These are phyloP conservation scores for Hypoxylon sp. DNA, from an alignment of 2,329 filamentous ascomycete species.

Conservation along the genomic window DNA sequence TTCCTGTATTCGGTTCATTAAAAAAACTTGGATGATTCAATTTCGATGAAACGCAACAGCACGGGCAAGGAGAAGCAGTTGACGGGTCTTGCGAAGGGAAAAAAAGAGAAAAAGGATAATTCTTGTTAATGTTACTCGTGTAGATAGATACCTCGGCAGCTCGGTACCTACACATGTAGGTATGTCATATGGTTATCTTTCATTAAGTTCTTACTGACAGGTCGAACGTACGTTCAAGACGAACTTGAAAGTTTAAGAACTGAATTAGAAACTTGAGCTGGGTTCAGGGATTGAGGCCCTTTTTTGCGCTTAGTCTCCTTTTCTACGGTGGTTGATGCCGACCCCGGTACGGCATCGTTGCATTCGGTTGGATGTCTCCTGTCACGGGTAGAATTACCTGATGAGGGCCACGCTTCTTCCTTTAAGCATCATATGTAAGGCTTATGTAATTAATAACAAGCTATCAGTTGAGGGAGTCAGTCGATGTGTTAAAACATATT, in stretches of 20 bases:
- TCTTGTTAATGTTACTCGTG: neutral
- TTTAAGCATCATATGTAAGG: neutral
- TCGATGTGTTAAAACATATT: constrained; percentile 15
- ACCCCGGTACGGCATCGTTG: constrained; percentile 6
- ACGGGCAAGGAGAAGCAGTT: constrained; percentile 5
- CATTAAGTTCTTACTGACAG: neutral
- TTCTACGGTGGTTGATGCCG: constrained; percentile 12
- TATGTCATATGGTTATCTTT: neutral
- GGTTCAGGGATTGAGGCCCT: constrained; percentile 27
- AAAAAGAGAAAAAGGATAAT: neutral
- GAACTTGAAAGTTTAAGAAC: constrained; percentile 21
- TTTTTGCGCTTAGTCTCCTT: constrained; percentile 18
- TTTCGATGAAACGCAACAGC: constrained; percentile 26
- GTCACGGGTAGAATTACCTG: constrained; percentile 6
- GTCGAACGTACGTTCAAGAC: neutral
- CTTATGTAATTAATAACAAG: neutral
- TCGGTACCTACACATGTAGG: neutral
- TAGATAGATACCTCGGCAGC: neutral
- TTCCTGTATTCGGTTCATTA: constrained; percentile 8
- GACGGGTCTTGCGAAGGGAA: constrained; percentile 3
- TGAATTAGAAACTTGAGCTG: constrained; percentile 23
- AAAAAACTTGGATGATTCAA: constrained; percentile 11
- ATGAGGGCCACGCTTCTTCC: constrained; percentile 5
- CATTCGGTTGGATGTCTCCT: neutral
- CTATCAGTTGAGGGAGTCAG: constrained; percentile 1